A percentile compares a stretch with the other conserved stretches of the same genome.
phyloP scores from a whole-genome alignment of 371 early-diverging fungal species.

The Lichtheimia corymbifera region DNA sequence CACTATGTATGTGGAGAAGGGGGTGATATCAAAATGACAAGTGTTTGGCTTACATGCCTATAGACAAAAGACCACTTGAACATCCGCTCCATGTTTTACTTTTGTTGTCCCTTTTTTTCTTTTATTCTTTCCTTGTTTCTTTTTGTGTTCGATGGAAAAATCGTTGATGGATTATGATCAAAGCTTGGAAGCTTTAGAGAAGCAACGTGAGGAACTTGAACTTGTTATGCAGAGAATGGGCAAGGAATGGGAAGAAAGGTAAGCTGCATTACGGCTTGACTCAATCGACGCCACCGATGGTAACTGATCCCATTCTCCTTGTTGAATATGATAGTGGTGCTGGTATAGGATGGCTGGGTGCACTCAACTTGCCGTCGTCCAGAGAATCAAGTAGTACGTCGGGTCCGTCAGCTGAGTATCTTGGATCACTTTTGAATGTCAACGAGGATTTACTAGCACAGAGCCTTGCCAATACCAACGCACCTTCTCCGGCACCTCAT shows the following conservation, averaged over 20 bases:
- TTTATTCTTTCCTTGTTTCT: slow-evolving; percentile 1
- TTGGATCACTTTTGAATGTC: slow-evolving; percentile 34
- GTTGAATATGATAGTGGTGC: slow-evolving; percentile 35
- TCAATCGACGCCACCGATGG: background rate
- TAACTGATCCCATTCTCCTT: no score
- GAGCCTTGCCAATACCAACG: slow-evolving; percentile 17
- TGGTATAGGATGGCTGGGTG: slow-evolving; percentile 50
- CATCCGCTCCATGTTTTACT: slow-evolving; percentile 5
- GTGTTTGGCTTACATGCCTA: background rate
- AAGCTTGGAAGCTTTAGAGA: slow-evolving; percentile 44
- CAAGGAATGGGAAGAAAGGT: slow-evolving; percentile 57
- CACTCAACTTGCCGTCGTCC: slow-evolving; percentile 25
- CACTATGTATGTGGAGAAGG: no score
- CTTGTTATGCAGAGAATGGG: slow-evolving; percentile 50
- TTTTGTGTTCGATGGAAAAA: slow-evolving; percentile 34
- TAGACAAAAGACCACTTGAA: no score
- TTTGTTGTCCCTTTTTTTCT: slow-evolving; percentile 7
- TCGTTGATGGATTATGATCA: slow-evolving; percentile 48
- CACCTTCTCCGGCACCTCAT: slow-evolving; percentile 1
- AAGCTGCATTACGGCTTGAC: background rate
- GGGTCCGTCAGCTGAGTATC: slow-evolving; percentile 41
- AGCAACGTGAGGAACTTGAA: slow-evolving; percentile 43
- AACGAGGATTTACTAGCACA: slow-evolving; percentile 42
- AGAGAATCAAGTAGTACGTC: slow-evolving; percentile 4
- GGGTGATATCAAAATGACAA: slow-evolving; percentile 3